Evolutionary conservation across 2,329 filamentous ascomycete species (phyloP).

Genomic region (Botrytis galanthina): DNA sequence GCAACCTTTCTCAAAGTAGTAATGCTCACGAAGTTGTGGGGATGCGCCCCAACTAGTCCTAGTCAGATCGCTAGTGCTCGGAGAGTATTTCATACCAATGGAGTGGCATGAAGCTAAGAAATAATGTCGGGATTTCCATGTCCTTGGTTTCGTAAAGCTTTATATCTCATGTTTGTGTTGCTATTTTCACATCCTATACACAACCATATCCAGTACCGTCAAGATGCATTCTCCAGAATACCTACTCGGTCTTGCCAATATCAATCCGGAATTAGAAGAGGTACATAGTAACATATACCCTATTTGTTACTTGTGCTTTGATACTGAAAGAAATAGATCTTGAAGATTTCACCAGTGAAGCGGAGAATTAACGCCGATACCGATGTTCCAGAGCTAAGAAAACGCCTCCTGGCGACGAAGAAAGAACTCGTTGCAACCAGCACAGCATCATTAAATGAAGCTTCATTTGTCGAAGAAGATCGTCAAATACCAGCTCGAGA

Average conservation of each 20-base stretch:
- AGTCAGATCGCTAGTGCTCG: background rate
- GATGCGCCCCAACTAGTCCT: background rate
- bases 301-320: too few species aligned
- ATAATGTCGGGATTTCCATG: background rate
- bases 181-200: background rate
- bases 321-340: background rate
- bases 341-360: background rate
- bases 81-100: background rate
- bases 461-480: slow-evolving; percentile 29
- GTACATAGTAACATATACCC: slow-evolving; percentile 9
- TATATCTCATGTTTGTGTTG: background rate
- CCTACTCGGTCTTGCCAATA: slow-evolving; percentile 24
- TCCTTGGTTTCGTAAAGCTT: background rate
- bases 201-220: background rate
- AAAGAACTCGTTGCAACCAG: background rate
- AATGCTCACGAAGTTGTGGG: slow-evolving; percentile 12
- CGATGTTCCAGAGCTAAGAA: background rate
- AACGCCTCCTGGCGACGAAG: background rate
- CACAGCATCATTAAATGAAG: background rate
- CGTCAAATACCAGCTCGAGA: slow-evolving; percentile 31
- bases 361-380: background rate
- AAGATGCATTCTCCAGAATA: slow-evolving; percentile 16
- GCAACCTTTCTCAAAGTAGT: slow-evolving; percentile 15
- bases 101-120: background rate
- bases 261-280: slow-evolving; percentile 27